These are phyloP conservation scores for Rhododendron ferrugineum DNA, from an alignment of 148 eudicot genomes.

Conservation along the genomic window DNA sequence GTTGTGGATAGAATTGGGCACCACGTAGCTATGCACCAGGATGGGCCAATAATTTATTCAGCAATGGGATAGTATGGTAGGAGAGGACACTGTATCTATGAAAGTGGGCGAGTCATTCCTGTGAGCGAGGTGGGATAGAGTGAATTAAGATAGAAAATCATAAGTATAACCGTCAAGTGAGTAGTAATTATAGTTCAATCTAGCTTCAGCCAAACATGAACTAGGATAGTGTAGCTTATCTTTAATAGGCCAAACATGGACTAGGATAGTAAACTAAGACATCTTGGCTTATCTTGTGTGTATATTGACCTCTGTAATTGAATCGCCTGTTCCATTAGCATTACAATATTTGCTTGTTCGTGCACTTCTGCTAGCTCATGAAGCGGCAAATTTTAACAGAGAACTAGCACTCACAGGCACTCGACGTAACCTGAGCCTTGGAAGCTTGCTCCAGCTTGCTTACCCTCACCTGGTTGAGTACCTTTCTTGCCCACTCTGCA, in stretches of 20 bases:
- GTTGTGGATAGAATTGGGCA: not conserved
- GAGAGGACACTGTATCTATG: not conserved
- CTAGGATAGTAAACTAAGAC: not conserved
- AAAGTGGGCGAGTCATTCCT: not conserved
- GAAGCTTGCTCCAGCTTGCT: conserved; percentile 25
- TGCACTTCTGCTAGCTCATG: not conserved
- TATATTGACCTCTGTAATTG: not conserved
- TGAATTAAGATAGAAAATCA: not conserved
- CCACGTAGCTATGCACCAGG: not conserved
- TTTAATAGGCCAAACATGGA: no score
- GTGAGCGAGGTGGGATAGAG: not conserved
- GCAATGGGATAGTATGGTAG: not conserved
- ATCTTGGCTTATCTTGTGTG: not conserved
- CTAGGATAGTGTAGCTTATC: not conserved
- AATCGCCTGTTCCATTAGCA: not conserved
- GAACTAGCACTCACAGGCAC: conserved; percentile 18
- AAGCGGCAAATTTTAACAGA: not conserved
- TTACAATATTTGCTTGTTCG: conserved; percentile 1
- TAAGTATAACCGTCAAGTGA: not conserved
- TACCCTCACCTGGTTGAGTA: conserved; percentile 17
- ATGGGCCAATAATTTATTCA: not conserved
- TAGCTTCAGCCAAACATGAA: not conserved
- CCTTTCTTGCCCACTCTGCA: conserved; percentile 31
- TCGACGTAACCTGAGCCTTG: not conserved
- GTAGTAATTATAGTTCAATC: not conserved